Evolutionary conservation across 2,329 filamentous ascomycete genomes (phyloP).

Genomic region (Verticillium zaregamsianum): DNA sequence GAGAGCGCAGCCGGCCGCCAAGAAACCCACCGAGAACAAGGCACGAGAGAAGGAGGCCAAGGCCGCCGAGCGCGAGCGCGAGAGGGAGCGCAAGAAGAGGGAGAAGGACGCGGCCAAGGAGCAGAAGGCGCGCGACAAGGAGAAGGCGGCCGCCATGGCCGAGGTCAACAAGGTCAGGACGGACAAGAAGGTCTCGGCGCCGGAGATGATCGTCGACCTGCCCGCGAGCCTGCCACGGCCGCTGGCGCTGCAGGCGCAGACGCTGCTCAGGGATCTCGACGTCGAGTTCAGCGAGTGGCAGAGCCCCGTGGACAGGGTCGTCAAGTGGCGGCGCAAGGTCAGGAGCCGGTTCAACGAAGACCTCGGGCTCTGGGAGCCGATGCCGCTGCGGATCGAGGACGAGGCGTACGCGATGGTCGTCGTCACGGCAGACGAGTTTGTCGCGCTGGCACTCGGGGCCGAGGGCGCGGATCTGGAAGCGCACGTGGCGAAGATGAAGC

Average conservation of each 20-base stretch:
- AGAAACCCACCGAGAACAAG: slow-evolving; percentile 31
- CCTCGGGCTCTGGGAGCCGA: slow-evolving; percentile 61
- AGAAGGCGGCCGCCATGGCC: slow-evolving; percentile 60
- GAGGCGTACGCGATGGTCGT: slow-evolving; percentile 62
- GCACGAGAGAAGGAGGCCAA: slow-evolving; percentile 39
- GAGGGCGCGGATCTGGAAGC: slow-evolving; percentile 49
- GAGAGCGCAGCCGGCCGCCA: slow-evolving; percentile 11
- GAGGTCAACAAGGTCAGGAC: slow-evolving; percentile 70
- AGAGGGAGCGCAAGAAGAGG: slow-evolving; percentile 50
- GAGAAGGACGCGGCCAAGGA: slow-evolving; percentile 59
- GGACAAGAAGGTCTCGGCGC: slow-evolving; percentile 68
- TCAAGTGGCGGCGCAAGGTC: slow-evolving; percentile 68
- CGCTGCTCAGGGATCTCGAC: slow-evolving; percentile 45
- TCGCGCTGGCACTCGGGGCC: slow-evolving; percentile 48
- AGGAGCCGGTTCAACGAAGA: slow-evolving; percentile 58
- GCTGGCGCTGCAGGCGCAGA: slow-evolving; percentile 39
- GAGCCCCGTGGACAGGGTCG: slow-evolving; percentile 44
- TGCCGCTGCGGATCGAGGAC: slow-evolving; percentile 41
- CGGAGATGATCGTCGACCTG: slow-evolving; percentile 75
- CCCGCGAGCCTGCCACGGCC: slow-evolving; percentile 49
- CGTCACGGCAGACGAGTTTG: slow-evolving; percentile 61
- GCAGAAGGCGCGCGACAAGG: slow-evolving; percentile 58
- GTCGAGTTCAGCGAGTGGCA: slow-evolving; percentile 42
- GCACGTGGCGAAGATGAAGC: slow-evolving; percentile 54
- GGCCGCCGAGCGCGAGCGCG: slow-evolving; percentile 44